Conservation (phyloP, 202 grass and related monocot genomes). For the Bolboschoenoplectus hybrid region DNA sequence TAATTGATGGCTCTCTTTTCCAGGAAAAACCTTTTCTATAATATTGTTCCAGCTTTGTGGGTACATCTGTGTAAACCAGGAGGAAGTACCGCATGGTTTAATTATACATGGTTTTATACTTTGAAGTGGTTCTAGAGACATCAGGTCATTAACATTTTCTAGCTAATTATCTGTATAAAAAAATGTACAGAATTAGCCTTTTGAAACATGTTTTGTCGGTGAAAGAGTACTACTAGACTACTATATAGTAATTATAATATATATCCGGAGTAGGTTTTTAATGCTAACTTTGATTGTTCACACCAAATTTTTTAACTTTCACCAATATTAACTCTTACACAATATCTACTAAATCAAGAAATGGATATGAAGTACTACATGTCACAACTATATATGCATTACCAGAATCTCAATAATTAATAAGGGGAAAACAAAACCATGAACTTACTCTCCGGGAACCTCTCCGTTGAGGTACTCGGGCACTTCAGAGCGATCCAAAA, state of each 20-base stretch:
- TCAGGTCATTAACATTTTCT: background rate
- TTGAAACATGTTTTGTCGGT: background rate
- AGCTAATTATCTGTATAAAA: background rate
- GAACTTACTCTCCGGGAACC: constrained; percentile 92
- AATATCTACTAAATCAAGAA: background rate
- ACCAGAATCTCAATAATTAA: background rate
- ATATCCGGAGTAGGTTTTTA: background rate
- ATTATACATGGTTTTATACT: background rate
- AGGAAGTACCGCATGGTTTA: background rate
- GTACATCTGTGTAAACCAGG: background rate
- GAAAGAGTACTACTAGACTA: background rate
- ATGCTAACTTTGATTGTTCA: constrained; percentile 5
- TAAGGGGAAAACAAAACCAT: background rate
- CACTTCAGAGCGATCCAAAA: constrained; percentile 88
- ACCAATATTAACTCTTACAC: background rate
- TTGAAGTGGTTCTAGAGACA: background rate
- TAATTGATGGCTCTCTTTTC: background rate
- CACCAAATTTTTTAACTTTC: background rate
- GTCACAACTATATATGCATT: background rate
- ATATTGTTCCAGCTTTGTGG: background rate
- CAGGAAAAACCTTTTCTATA: background rate
- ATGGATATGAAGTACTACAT: too few species aligned
- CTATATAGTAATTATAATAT: background rate
- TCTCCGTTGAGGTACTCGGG: constrained; percentile 95
- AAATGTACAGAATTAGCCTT: background rate